Evolutionary conservation across 163 green algal genomes (phyloP).

Genomic region (Prototheca stagnorum): DNA sequence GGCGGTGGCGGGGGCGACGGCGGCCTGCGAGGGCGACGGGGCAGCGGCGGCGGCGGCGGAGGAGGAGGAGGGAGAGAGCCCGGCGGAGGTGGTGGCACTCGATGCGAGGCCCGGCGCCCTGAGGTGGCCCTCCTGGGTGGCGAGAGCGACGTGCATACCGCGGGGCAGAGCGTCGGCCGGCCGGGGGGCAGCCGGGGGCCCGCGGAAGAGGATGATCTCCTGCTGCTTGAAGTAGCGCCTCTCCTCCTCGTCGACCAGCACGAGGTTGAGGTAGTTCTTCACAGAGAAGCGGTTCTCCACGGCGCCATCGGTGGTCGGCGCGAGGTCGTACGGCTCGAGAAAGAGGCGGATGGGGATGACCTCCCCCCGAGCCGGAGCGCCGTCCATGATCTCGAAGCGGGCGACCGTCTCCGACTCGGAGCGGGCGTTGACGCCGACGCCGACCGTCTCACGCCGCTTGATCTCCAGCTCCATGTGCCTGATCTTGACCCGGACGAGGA

Average conservation of each 20-base stretch:
- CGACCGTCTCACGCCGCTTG: conserved; percentile 67
- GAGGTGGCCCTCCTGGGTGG: neutral
- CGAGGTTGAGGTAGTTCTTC: conserved; percentile 95
- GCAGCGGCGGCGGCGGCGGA: no score
- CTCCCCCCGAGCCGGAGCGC: conserved; percentile 82
- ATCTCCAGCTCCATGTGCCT: conserved; percentile 99
- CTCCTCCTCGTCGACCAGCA: conserved; percentile 96
- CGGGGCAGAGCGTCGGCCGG: neutral
- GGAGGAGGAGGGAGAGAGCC: no score
- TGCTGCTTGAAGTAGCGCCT: conserved; percentile 99
- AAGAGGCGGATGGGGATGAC: conserved; percentile 92
- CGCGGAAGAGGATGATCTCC: conserved; percentile 12
- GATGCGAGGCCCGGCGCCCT: no score
- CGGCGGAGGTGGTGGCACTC: no score
- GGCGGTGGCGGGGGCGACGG: no score
- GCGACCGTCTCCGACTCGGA: conserved; percentile 91
- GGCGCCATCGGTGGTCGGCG: conserved; percentile 80
- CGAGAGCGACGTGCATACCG: no score
- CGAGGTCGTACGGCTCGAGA: conserved; percentile 85
- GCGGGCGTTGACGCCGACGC: conserved; percentile 38
- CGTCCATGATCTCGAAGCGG: conserved; percentile 99
- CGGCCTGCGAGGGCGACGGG: no score
- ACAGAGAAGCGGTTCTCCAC: conserved; percentile 94
- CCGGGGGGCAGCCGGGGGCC: neutral
- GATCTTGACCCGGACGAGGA: conserved; percentile 96